These are phyloP conservation scores for Populus tremula DNA, from an alignment of 345 rosid genomes.

Conservation along the genomic window DNA sequence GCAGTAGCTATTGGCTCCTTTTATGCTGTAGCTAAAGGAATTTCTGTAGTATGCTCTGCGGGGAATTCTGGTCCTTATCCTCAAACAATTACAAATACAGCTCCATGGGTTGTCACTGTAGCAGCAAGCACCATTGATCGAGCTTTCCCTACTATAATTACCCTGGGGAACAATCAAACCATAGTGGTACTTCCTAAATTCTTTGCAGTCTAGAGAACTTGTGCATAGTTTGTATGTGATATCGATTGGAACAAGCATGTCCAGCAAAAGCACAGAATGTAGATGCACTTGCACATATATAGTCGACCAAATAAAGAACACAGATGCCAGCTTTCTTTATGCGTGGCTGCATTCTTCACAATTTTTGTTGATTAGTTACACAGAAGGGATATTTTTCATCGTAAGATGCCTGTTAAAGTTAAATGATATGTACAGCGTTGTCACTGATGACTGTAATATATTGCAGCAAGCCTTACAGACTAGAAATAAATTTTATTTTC, in stretches of 20 bases:
- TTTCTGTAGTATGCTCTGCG: constrained; percentile 21
- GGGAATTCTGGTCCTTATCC: constrained; percentile 28
- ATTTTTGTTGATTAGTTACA: neutral
- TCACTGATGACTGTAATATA: neutral
- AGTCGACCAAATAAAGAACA: neutral
- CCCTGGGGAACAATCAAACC: constrained; percentile 18
- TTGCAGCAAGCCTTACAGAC: neutral
- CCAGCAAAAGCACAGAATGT: neutral
- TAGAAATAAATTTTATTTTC: constrained; percentile 6
- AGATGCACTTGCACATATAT: neutral
- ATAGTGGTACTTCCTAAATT: neutral
- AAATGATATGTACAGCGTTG: neutral
- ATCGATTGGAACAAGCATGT: neutral
- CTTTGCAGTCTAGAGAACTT: neutral
- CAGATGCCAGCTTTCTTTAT: neutral
- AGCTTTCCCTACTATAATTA: constrained; percentile 34
- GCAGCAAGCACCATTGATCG: constrained; percentile 52
- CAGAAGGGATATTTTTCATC: neutral
- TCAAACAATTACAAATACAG: constrained; percentile 37
- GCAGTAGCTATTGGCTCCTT: constrained; percentile 41
- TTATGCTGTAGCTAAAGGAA: constrained; percentile 42
- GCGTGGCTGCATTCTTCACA: neutral
- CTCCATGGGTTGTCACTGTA: constrained; percentile 52
- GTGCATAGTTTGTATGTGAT: neutral
- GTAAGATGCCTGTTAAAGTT: too few species aligned